Percentiles rank a stretch among this genome's conserved stretches.
Conservation (phyloP, 2,329 filamentous ascomycete genomes). For the Xylariaceae sp. region DNA sequence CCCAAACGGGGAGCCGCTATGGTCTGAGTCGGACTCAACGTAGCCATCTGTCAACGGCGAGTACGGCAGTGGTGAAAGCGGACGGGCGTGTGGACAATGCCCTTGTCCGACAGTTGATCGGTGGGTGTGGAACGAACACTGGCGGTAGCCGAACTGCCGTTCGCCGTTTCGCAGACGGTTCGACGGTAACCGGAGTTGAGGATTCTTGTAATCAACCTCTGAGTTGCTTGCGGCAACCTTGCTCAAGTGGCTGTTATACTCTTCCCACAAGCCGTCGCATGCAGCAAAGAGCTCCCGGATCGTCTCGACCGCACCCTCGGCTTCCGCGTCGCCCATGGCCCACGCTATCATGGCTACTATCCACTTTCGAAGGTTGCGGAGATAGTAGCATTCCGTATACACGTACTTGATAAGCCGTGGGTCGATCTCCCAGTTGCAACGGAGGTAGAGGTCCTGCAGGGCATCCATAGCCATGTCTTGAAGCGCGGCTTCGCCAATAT, state of each 20-base stretch:
- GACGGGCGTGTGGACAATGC: constrained; percentile 41
- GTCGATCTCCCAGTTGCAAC: constrained; percentile 53
- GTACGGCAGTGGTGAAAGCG: constrained; percentile 17
- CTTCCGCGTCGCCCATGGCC: constrained; percentile 38
- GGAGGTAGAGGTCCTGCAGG: constrained; percentile 54
- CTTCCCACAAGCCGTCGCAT: constrained; percentile 42
- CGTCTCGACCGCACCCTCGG: constrained; percentile 26
- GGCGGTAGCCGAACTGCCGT: constrained; percentile 54
- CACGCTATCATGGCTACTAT: constrained; percentile 57
- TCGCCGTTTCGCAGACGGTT: constrained; percentile 52
- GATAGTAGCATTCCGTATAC: constrained; percentile 49
- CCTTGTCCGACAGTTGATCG: constrained; percentile 48
- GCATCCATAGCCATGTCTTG: constrained; percentile 55
- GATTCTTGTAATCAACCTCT: constrained; percentile 53
- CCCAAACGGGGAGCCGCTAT: constrained; percentile 15
- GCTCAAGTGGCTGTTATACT: constrained; percentile 47
- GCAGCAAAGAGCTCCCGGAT: constrained; percentile 40
- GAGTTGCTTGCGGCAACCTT: constrained; percentile 48
- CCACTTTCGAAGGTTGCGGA: constrained; percentile 54
- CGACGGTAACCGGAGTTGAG: constrained; percentile 52
- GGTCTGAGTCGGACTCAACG: constrained; percentile 27
- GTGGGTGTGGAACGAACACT: constrained; percentile 57
- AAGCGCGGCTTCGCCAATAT: constrained; percentile 43
- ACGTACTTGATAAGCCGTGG: constrained; percentile 46
- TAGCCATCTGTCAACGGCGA: constrained; percentile 24